A percentile compares a stretch with the other conserved stretches of the same genome.
phyloP scores from a whole-genome alignment of 1,139 yeast genomes.

The Kurtzmaniella quercitrusa region DNA sequence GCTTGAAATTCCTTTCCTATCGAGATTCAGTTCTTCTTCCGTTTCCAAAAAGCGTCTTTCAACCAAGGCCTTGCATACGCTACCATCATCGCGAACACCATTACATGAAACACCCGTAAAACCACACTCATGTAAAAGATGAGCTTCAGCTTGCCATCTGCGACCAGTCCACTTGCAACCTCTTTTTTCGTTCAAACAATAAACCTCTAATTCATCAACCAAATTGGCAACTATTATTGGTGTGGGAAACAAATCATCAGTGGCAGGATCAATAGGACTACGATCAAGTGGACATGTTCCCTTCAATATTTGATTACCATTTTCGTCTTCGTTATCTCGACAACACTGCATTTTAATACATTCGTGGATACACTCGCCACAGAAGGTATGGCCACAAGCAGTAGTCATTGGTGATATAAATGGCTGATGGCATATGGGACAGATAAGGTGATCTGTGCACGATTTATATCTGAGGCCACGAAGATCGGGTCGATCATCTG shows the following conservation, averaged over 20 bases:
- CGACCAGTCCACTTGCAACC: slow-evolving; percentile 61
- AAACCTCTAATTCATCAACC: slow-evolving; percentile 57
- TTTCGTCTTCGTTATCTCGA: not conserved
- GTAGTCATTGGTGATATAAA: slow-evolving; percentile 54
- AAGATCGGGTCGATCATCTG: slow-evolving; percentile 26
- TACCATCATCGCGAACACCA: slow-evolving; percentile 18
- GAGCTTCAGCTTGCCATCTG: slow-evolving; percentile 58
- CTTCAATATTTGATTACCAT: slow-evolving; percentile 12
- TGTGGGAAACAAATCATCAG: slow-evolving; percentile 54
- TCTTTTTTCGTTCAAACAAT: slow-evolving; percentile 47
- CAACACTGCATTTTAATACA: slow-evolving; percentile 32
- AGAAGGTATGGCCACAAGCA: slow-evolving; percentile 58
- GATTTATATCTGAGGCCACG: slow-evolving; percentile 31
- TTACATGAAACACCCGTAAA: slow-evolving; percentile 48
- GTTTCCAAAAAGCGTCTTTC: slow-evolving; percentile 8
- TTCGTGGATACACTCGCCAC: slow-evolving; percentile 48
- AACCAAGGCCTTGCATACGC: slow-evolving; percentile 10
- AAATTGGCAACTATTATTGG: slow-evolving; percentile 60
- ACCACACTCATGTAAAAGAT: slow-evolving; percentile 47
- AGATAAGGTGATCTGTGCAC: slow-evolving; percentile 49
- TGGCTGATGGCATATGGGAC: slow-evolving; percentile 59
- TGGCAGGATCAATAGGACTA: slow-evolving; percentile 37
- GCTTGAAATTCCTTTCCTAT: not conserved
- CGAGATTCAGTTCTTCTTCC: not conserved
- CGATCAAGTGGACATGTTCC: slow-evolving; percentile 65